A percentile compares a stretch with the other conserved stretches of the same genome.
phyloP scores from a whole-genome alignment of 805 yeast species.

The Saccharomycopsis sp. region DNA sequence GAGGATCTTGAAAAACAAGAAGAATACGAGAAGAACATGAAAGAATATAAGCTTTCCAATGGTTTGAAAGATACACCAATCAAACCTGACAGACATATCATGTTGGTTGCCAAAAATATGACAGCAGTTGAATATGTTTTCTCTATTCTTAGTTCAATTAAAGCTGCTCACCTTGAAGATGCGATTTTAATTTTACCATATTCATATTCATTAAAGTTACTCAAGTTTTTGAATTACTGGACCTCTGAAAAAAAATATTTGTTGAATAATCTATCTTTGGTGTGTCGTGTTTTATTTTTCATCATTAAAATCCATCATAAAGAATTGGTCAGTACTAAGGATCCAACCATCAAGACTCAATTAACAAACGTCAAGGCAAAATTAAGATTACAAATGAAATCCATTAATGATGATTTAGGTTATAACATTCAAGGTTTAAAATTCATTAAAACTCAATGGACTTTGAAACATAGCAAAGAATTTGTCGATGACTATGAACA shows the following conservation, averaged over 20 bases:
- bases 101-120: conserved; percentile 56
- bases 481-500: conserved; percentile 62
- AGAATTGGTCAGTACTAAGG: conserved; percentile 66
- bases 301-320: conserved; percentile 62
- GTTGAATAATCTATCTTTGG: conserved; percentile 44
- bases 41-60: conserved; percentile 32
- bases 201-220: conserved; percentile 61
- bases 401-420: conserved; percentile 61
- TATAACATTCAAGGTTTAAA: conserved; percentile 76
- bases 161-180: conserved; percentile 82
- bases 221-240: conserved; percentile 71
- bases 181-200: conserved; percentile 87
- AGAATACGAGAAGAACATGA: conserved; percentile 33
- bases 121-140: conserved; percentile 73
- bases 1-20: conserved; percentile 53
- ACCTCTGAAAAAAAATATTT: conserved; percentile 37
- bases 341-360: conserved; percentile 51
- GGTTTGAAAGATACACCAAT: conserved; percentile 32
- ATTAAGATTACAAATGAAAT: conserved; percentile 34
- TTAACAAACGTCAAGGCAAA: conserved; percentile 52
- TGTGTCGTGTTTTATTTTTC: conserved; percentile 70
- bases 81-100: conserved; percentile 55
- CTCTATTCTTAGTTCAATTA: conserved; percentile 58
- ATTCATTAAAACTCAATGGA: conserved; percentile 70
- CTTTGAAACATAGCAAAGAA: conserved; percentile 58